These are phyloP conservation scores for Oryza officinalis DNA, from an alignment of 176 grass and related monocot species.

Conservation along the genomic window DNA sequence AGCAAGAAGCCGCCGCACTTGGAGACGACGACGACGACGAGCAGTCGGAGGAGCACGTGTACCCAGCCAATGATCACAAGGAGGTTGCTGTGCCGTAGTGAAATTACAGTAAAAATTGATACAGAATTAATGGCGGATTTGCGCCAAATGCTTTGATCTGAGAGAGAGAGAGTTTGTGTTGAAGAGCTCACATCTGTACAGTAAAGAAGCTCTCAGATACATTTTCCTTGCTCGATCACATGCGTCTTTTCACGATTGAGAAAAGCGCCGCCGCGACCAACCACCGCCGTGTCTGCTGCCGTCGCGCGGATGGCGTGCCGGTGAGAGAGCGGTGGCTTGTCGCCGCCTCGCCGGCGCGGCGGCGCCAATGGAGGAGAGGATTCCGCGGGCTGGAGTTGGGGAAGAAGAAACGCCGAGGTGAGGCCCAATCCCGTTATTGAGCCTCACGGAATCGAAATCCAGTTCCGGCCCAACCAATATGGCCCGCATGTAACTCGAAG, in stretches of 20 bases:
- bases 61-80: constrained; percentile 55
- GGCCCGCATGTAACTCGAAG: too few relatives aligned
- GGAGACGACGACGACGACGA: constrained; percentile 54
- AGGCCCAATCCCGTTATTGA: too few relatives aligned
- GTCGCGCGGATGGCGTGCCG: too few relatives aligned
- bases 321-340: background rate
- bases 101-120: background rate
- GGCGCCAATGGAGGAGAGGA: background rate
- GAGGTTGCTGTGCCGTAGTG: constrained; percentile 40
- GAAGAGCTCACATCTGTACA: constrained; percentile 24
- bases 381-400: background rate
- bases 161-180: background rate
- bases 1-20: constrained; percentile 24
- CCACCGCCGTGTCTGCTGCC: background rate
- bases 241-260: background rate
- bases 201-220: background rate
- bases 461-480: too few relatives aligned
- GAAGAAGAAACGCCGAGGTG: background rate
- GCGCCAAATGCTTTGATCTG: background rate
- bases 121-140: background rate
- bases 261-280: background rate
- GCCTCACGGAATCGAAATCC: too few relatives aligned
- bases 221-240: background rate
- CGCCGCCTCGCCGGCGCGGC: background rate
- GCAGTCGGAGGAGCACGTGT: constrained; percentile 39